Conservation (phyloP, 2,329 filamentous ascomycete genomes). For the Aspergillus jensenii region DNA sequence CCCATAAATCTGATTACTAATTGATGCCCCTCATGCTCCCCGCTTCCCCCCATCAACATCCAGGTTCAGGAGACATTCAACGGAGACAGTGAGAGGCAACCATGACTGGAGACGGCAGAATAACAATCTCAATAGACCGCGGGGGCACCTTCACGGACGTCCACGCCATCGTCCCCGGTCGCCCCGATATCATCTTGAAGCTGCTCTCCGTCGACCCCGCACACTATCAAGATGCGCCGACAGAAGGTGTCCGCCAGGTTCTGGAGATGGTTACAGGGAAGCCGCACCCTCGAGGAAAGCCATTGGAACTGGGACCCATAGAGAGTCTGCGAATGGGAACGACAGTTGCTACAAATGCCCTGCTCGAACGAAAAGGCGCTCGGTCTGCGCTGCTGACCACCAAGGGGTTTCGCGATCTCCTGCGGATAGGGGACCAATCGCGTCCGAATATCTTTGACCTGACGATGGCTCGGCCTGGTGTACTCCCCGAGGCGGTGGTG, state of each 20-base stretch:
- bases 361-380: constrained; percentile 87
- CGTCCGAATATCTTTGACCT: constrained; percentile 89
- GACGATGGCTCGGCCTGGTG: constrained; percentile 79
- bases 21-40: not conserved
- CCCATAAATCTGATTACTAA: not conserved
- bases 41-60: not conserved
- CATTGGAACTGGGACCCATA: constrained; percentile 36
- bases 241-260: constrained; percentile 79
- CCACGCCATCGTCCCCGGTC: constrained; percentile 37
- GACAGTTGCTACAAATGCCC: constrained; percentile 86
- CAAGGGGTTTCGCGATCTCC: constrained; percentile 80
- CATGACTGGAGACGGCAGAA: constrained; percentile 31
- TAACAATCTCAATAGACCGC: constrained; percentile 41
- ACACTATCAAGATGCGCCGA: constrained; percentile 56
- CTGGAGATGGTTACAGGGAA: constrained; percentile 39
- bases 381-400: constrained; percentile 84
- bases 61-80: not conserved
- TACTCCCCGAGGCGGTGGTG: constrained; percentile 78
- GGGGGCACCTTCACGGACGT: constrained; percentile 44
- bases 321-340: constrained; percentile 81
- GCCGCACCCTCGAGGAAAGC: constrained; percentile 34
- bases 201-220: constrained; percentile 41
- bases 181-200: constrained; percentile 40
- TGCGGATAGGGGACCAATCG: constrained; percentile 87
- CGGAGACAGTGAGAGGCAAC: not conserved